Evolutionary conservation across 2,329 filamentous ascomycete genomes (phyloP), one percentile per base, ranked within the genome.

Genomic region (Chalaropsis thielavioides): DNA sequence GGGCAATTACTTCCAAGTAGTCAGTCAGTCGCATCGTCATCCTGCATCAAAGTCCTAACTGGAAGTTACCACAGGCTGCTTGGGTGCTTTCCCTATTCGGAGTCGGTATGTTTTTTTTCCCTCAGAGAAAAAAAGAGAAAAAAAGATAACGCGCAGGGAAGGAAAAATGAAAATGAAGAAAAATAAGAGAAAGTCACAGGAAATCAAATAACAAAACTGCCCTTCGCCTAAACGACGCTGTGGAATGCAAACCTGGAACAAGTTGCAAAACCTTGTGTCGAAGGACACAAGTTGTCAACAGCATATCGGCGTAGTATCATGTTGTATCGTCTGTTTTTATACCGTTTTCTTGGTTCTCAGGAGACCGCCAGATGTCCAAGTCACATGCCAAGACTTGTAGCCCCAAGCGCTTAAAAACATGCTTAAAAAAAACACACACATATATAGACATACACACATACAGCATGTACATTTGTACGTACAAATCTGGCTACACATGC

Each of bases 371-470:
- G 19, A 56, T 56, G 51, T 56, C 51, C 51, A 56, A 19, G 22
- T 56, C 51, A 56, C 51, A 69, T 73, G 76, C 76, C 75, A 77
- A 77, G 76, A 69, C 70, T 62, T 72, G 73, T 76, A 74, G 74
- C 76, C 75, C 74, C 73, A 74, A 77, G 78, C 75, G 76, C 75
- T 78, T 78, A 78, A 78, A 78, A 76, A 76, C 76, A 78, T 78
- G 76, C 76, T 78, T 78, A 78, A 78, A 77, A 72, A 62, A 8
- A 49, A 41, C 40, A 15, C 40, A 41, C 31, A 31, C 31, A 6
- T 6, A 31, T 6, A 31, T 6, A 31, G 3, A 31, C 31, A 31
- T 31, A 2, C 31, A 40, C n/a, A 60, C 56, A 41, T 19, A 22
- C 27, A 40, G 17, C 10, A 40, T 11, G 56, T 40, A 40, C 27